Percentiles rank a stretch among this genome's conserved stretches.
phyloP scores from a whole-genome alignment of 257 asterid species.

The Jasminum sambac region DNA sequence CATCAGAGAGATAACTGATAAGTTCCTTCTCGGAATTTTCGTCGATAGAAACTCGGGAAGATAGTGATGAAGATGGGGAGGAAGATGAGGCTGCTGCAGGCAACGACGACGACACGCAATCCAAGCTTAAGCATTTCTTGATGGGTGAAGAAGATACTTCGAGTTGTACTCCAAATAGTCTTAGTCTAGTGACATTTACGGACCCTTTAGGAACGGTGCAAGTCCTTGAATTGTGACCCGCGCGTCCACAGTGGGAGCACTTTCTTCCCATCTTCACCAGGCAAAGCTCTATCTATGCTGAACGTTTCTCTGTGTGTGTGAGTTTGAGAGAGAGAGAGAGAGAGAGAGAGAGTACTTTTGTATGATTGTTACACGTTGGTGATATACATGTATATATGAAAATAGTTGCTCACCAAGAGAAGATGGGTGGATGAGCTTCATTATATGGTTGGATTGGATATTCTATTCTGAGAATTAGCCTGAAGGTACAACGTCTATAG shows the following conservation, averaged over 20 bases:
- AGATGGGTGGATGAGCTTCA: slow-evolving; percentile 46
- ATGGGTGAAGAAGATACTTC: slow-evolving; percentile 37
- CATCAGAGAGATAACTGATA: slow-evolving; percentile 60
- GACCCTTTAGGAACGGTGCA: slow-evolving; percentile 41
- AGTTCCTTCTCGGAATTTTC: slow-evolving; percentile 34
- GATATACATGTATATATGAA: slow-evolving; percentile 34
- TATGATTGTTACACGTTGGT: slow-evolving; percentile 14
- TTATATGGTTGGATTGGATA: slow-evolving; percentile 33
- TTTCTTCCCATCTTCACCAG: slow-evolving; percentile 69
- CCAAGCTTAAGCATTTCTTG: slow-evolving; percentile 79
- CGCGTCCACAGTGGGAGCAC: slow-evolving; percentile 85
- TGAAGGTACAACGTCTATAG: no score
- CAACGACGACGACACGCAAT: slow-evolving; percentile 39
- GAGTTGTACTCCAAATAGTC: slow-evolving; percentile 78
- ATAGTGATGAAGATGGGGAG: slow-evolving; percentile 40
- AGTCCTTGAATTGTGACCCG: slow-evolving; percentile 89
- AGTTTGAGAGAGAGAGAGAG: slow-evolving; percentile 18
- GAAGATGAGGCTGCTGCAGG: slow-evolving; percentile 34
- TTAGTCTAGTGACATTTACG: slow-evolving; percentile 33
- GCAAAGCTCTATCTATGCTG: not conserved
- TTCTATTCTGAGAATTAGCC: no score
- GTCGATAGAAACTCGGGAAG: slow-evolving; percentile 31
- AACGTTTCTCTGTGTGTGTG: not conserved
- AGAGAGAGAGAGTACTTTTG: slow-evolving; percentile 20
- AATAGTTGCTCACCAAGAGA: slow-evolving; percentile 40